Base-by-base conservation (phyloP, 78 protist genomes). In the Planoprotostelium fungivorum region DNA sequence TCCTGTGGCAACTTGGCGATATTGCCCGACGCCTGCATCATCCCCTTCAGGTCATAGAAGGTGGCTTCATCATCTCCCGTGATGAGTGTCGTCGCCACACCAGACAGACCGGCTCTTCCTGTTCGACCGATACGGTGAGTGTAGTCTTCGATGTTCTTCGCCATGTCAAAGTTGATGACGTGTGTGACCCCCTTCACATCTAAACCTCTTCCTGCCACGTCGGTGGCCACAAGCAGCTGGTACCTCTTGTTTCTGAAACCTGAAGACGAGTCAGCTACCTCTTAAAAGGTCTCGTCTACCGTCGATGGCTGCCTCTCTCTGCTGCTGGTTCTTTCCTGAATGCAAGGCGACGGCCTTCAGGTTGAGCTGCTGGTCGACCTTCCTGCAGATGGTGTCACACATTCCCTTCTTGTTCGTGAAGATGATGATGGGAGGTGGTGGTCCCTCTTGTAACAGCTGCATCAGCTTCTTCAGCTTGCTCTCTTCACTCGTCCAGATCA, bases 61-160 rank as follows among this genome's bases (percentile, higher is more conserved):
- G 96, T 86, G 37, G 86, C 96, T 28, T 87, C 73, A 38, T 97
- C 98, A 37, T 94, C 96, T 34, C 35, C 84, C 36, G 97, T 95
- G 38, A 97, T 37, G 93, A 98, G 91, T 28, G 98, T 92, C 28
- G 88, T 37, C 0, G 99, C 99, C 0, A 85, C 31, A 86, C 99
- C 99, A 1, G 37, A 87, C 63, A 86, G 34, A 31, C 99, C 99
- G 9, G 99, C 99, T 39, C 99, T 93, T n/a, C 98, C 99, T 29
- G 99, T 98, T 25, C 99, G 95, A 31, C 99, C 99, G 38, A 96
- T 94, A 34, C 99, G 95, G 84, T 98, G 99, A 0, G 96, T 94
- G 83, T 98, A 97, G 86, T 94, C 96, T 37, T 84, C 90, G 0
- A 90, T 87, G 34, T 38, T 63, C 88, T 93, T 94, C 51, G 99